These are phyloP conservation scores for Blastobotrys peoriensis DNA, from an alignment of 805 yeast genomes.

Conservation along the genomic window DNA sequence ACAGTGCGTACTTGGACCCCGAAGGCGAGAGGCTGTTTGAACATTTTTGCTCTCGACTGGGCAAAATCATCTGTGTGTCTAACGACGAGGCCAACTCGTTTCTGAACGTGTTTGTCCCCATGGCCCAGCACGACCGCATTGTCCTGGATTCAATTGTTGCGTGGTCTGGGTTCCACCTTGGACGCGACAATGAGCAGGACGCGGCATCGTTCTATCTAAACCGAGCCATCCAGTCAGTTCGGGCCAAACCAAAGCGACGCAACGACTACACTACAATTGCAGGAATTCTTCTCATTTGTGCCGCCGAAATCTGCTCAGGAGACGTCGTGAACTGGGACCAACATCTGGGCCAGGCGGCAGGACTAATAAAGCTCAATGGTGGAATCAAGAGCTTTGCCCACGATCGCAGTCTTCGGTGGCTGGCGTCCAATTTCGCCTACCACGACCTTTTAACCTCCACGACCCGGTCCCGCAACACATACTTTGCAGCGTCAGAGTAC, in stretches of 20 bases:
- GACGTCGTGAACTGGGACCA: slow-evolving; percentile 73
- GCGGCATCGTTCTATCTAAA: slow-evolving; percentile 23
- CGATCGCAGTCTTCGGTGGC: slow-evolving; percentile 59
- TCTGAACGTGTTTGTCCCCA: slow-evolving; percentile 43
- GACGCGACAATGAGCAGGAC: slow-evolving; percentile 25
- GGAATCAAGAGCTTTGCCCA: slow-evolving; percentile 49
- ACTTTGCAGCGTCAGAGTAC: slow-evolving; percentile 58
- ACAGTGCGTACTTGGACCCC: slow-evolving; percentile 33
- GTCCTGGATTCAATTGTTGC: slow-evolving; percentile 49
- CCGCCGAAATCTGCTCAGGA: slow-evolving; percentile 80
- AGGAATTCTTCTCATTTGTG: slow-evolving; percentile 58
- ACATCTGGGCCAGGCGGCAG: slow-evolving; percentile 60
- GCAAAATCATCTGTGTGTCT: slow-evolving; percentile 42
- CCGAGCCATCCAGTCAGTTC: slow-evolving; percentile 20
- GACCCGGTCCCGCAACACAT: slow-evolving; percentile 51
- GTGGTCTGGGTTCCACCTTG: slow-evolving; percentile 42
- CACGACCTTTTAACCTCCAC: slow-evolving; percentile 68
- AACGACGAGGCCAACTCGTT: slow-evolving; percentile 49
- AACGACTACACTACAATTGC: slow-evolving; percentile 45
- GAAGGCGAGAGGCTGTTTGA: slow-evolving; percentile 41
- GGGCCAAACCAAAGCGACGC: slow-evolving; percentile 12
- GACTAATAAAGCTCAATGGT: slow-evolving; percentile 53
- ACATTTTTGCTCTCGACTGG: slow-evolving; percentile 38
- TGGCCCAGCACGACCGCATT: slow-evolving; percentile 46
- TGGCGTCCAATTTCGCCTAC: slow-evolving; percentile 71